These are phyloP conservation scores for Phaeophleospora eucalypticola DNA, from an alignment of 2,329 filamentous ascomycete species.

Conservation along the genomic window DNA sequence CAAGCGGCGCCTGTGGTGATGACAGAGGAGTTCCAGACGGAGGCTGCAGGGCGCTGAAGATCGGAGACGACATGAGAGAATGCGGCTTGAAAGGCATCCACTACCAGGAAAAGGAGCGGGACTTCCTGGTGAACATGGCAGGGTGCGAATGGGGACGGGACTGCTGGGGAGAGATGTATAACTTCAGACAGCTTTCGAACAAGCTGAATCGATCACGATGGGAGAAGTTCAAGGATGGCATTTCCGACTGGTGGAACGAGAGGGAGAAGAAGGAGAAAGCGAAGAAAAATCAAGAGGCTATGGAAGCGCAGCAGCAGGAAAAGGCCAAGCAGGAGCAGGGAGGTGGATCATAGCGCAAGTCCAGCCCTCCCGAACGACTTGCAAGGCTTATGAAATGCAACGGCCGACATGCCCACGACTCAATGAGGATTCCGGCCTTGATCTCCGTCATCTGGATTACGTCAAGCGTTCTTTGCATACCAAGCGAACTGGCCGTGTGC, in stretches of 20 bases:
- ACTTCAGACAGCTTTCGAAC: constrained; percentile 87
- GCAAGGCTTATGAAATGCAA: not conserved
- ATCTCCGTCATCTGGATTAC: no score
- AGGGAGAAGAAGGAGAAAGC: constrained; percentile 23
- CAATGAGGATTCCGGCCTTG: no score
- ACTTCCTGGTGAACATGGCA: constrained; percentile 98
- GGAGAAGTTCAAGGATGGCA: constrained; percentile 59
- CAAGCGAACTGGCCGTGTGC: no score
- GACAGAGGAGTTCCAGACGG: constrained; percentile 63
- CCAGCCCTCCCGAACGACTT: not conserved
- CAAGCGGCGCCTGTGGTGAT: constrained; percentile 79
- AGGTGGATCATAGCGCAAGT: not conserved
- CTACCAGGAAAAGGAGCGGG: constrained; percentile 77
- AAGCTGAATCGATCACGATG: constrained; percentile 78
- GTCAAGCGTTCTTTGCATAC: no score
- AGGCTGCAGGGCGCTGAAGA: constrained; percentile 25
- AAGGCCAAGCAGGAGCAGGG: constrained; percentile 1
- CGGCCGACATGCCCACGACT: no score
- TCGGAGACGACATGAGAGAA: constrained; percentile 24
- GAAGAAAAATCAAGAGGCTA: constrained; percentile 14
- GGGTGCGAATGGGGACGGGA: constrained; percentile 95
- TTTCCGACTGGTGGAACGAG: constrained; percentile 35
- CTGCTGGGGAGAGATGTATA: constrained; percentile 98
- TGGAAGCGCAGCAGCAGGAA: constrained; percentile 12
- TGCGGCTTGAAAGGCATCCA: constrained; percentile 56